These are phyloP conservation scores for Ceratorhiza oryzae-sativae DNA, from an alignment of 1,284 basidiomycete genomes.

Conservation along the genomic window DNA sequence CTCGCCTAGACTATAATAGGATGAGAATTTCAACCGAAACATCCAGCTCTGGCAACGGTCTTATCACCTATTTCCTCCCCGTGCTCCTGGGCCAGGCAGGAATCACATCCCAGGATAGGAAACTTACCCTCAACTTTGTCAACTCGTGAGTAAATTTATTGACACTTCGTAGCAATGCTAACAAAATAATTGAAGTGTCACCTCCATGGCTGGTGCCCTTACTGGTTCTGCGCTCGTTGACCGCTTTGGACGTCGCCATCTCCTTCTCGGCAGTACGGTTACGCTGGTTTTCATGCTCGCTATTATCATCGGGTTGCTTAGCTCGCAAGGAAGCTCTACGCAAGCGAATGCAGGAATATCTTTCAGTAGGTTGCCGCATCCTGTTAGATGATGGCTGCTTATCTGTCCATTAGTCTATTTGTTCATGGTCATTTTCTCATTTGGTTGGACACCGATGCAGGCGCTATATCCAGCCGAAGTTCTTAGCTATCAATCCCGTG, in stretches of 20 bases:
- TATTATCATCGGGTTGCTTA: conserved; percentile 57
- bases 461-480: conserved; percentile 63
- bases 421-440: conserved; percentile 55
- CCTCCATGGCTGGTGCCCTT: conserved; percentile 41
- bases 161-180: not conserved
- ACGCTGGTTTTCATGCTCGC: conserved; percentile 54
- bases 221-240: conserved; percentile 56
- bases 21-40: not conserved
- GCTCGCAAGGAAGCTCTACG: conserved; percentile 41
- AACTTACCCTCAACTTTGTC: conserved; percentile 59
- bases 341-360: conserved; percentile 40
- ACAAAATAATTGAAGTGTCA: conserved; percentile 18
- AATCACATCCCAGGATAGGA: conserved; percentile 55
- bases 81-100: conserved; percentile 57
- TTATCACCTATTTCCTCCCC: conserved; percentile 59
- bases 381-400: not conserved
- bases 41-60: conserved; percentile 25
- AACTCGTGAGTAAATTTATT: conserved; percentile 49
- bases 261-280: conserved; percentile 53
- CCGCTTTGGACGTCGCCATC: conserved; percentile 55
- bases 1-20: conserved; percentile 51
- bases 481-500: conserved; percentile 59
- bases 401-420: not conserved
- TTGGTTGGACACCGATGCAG: conserved; percentile 66
- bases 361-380: not conserved